Evolutionary conservation across 2,329 filamentous ascomycete species (phyloP).

Genomic region (Xylaria sp.): DNA sequence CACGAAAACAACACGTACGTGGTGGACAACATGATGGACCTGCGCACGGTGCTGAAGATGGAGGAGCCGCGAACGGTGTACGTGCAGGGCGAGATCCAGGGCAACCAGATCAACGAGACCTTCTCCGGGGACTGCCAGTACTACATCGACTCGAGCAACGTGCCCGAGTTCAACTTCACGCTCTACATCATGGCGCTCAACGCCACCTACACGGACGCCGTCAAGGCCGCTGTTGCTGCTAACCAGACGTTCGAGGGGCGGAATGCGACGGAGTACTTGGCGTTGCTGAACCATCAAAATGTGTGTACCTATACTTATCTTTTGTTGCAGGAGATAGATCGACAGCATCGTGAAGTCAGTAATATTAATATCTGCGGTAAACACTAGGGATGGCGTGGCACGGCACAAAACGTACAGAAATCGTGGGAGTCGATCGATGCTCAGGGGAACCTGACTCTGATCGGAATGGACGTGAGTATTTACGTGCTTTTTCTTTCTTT

Average conservation of each 20-base stretch:
- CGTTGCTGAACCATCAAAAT: slow-evolving; percentile 38
- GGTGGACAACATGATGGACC: slow-evolving; percentile 40
- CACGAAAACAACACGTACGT: slow-evolving; percentile 34
- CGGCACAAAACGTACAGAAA: slow-evolving; percentile 41
- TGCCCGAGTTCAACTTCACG: slow-evolving; percentile 38
- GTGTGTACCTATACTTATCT: slow-evolving; percentile 14
- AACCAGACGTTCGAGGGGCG: slow-evolving; percentile 36
- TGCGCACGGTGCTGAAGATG: slow-evolving; percentile 33
- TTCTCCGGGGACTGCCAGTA: slow-evolving; percentile 36
- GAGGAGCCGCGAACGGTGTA: slow-evolving; percentile 37
- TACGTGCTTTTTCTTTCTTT: too few relatives aligned
- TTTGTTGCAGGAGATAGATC: too few relatives aligned
- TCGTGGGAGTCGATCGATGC: slow-evolving; percentile 39
- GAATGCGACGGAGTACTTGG: slow-evolving; percentile 41
- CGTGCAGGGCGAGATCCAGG: slow-evolving; percentile 38
- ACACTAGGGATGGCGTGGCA: slow-evolving; percentile 39
- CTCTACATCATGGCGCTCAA: slow-evolving; percentile 40
- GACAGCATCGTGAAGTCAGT: not conserved
- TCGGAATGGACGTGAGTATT: slow-evolving; percentile 39
- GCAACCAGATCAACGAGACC: slow-evolving; percentile 38
- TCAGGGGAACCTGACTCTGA: slow-evolving; percentile 39
- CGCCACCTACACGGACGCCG: slow-evolving; percentile 38
- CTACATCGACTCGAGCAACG: slow-evolving; percentile 39
- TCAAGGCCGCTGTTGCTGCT: slow-evolving; percentile 31
- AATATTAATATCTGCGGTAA: slow-evolving; percentile 7